Evolutionary conservation across 2,329 filamentous ascomycete genomes (phyloP), one percentile per base, ranked within the genome.

Genomic region (Ceratocystis lukuohia): DNA sequence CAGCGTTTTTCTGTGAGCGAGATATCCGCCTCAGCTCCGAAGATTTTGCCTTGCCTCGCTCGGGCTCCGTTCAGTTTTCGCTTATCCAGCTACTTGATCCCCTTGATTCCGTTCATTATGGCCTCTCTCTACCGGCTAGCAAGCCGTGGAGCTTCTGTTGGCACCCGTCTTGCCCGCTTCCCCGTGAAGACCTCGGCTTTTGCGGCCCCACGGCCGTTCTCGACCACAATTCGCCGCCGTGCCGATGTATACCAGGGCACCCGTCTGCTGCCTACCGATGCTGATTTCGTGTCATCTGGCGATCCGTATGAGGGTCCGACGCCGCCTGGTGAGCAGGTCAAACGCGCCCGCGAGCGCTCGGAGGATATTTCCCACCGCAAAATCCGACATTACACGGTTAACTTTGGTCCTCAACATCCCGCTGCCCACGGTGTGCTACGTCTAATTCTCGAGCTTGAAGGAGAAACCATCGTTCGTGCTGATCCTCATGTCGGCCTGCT

Each of bases 311-410:
- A 80, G 71, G 71, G 80, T 70, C 70, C 73, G 76, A 71, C 72
- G 77, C 74, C 64, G 72, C 76, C 61, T 74, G 76, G 66, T 75
- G 76, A 69, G 71, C 72, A 69, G 74, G 77, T 70, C 77, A 82
- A 71, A 78, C 79, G 72, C 74, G 25, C 44, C 28, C 56, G 62
- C 41, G 67, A 75, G 70, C 74, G 75, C 71, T 79, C 82, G 70
- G 79, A 77, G 71, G 78, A 77, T 67, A 75, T 83, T 69, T 76
- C 75, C 69, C 76, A 79, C 77, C 88, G 93, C 77, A 97, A 96
- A 83, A 88, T 99, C 76, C 87, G 94, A 71, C 94, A 99, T 80
- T 99, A 99, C 80, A 99, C 94, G 5, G 93, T 99, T 81, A 99
- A 99, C 82, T 99, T 99, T 74, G 94, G 94, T 66, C 94, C 94